phyloP scores from a whole-genome alignment of 2,329 filamentous ascomycete species.

The Aspergillus pseudonomiae region DNA sequence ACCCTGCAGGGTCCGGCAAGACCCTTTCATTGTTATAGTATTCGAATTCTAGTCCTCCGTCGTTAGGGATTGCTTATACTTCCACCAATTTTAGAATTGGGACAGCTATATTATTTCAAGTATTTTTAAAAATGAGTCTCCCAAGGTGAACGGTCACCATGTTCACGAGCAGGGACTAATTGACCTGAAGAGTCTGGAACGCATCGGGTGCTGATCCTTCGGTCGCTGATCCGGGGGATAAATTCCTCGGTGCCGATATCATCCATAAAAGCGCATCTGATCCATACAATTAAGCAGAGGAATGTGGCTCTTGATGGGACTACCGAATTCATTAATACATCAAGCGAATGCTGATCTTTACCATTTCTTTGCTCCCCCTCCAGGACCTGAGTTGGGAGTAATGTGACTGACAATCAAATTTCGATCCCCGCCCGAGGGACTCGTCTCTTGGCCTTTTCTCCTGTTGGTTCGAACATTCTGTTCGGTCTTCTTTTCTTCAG shows the following conservation, averaged over 20 bases:
- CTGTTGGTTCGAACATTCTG: neutral
- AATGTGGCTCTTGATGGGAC: neutral
- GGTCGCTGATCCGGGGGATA: constrained; percentile 14
- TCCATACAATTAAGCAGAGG: neutral
- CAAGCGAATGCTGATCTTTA: neutral
- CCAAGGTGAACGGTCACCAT: too few species aligned
- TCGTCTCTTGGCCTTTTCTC: neutral
- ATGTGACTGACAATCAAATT: neutral
- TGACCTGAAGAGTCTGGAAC: constrained; percentile 14
- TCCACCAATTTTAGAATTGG: neutral
- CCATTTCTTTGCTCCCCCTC: neutral
- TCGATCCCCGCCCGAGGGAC: neutral
- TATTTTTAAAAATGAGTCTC: too few species aligned
- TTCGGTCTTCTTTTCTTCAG: neutral
- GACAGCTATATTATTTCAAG: neutral
- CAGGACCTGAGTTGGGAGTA: neutral
- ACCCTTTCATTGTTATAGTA: neutral
- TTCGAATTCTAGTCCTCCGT: neutral
- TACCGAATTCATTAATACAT: neutral
- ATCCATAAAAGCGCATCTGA: neutral
- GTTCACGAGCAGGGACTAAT: neutral
- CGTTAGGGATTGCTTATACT: neutral
- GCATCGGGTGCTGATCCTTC: constrained; percentile 13
- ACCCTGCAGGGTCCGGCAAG: constrained; percentile 1
- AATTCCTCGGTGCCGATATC: neutral